These are phyloP conservation scores for Podospora pseudoanserina DNA, from an alignment of 495 filamentous ascomycete species.

Conservation along the genomic window DNA sequence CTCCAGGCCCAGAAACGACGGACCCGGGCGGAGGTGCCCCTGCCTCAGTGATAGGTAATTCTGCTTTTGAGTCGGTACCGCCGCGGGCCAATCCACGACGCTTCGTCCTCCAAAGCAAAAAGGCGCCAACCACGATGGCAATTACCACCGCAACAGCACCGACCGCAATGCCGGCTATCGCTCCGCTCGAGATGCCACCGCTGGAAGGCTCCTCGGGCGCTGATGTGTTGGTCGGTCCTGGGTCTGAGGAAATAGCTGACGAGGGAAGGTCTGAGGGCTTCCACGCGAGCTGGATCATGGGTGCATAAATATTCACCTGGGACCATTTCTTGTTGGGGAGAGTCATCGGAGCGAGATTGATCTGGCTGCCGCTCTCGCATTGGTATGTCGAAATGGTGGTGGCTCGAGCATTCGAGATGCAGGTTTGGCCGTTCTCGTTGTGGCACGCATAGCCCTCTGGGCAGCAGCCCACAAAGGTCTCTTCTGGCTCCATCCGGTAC, in stretches of 20 bases:
- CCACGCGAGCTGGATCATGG: slow-evolving; percentile 33
- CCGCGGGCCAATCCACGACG: neutral
- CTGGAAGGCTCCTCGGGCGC: too few species aligned
- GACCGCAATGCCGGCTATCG: slow-evolving; percentile 25
- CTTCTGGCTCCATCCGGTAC: slow-evolving; percentile 24
- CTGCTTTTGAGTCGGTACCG: neutral
- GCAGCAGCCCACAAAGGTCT: slow-evolving; percentile 36
- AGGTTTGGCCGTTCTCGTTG: slow-evolving; percentile 31
- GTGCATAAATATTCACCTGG: slow-evolving; percentile 25
- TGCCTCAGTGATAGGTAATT: neutral
- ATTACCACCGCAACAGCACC: slow-evolving; percentile 16
- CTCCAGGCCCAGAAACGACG: neutral
- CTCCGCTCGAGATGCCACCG: slow-evolving; percentile 13
- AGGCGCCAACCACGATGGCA: slow-evolving; percentile 9
- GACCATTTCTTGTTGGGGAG: slow-evolving; percentile 9
- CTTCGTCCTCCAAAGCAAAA: slow-evolving; percentile 21
- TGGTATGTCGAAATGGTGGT: slow-evolving; percentile 19
- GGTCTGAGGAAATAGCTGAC: too few species aligned
- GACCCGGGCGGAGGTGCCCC: neutral
- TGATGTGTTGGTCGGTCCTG: too few species aligned
- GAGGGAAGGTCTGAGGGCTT: neutral
- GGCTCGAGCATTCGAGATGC: slow-evolving; percentile 15
- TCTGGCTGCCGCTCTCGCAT: slow-evolving; percentile 16
- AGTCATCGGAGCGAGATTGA: slow-evolving; percentile 16
- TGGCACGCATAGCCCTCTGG: slow-evolving; percentile 26